Base-by-base conservation (phyloP, 306 rosid genomes). In the Trifolium dubium region DNA sequence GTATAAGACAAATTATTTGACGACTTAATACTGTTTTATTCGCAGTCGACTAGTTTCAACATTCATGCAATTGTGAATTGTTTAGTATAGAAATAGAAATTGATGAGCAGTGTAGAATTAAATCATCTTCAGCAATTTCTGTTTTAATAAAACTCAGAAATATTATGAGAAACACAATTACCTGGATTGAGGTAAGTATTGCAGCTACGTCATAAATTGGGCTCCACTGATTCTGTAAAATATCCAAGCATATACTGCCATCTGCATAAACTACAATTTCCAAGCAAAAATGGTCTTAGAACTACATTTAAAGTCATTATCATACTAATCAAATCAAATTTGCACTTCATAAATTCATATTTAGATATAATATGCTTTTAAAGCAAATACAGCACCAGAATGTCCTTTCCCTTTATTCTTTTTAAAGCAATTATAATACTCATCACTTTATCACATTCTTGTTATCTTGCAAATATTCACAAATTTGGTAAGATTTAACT, bases 141-240 rank as follows among this genome's bases (percentile, higher is more conserved):
- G 1, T 32, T 55, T 76, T 10, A 1, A 44, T 66, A 61, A 71
- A 75, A 49, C 51, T 69, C 67, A 34, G 55, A 64, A 69, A 68
- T 54, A 76, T 50, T 19, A 73, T 55, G 75, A 10, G 34, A 69
- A 54, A 28, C 31, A 61, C 67, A 69, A 34, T 73, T 89, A 91
- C 99, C 99, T 91, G 97, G 70, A 94, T 92, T 69, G 99, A 94
- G 65, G 99, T 94, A 55, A 94, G 99, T 72, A 94, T 89, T 65
- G 99, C 97, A 74, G 97, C 99, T 2, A 89, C 99, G 75, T 94
- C 99, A 71, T 94, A 94, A 50, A 94, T 94, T 34, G 99, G 99
- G 73, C 97, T 94, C 98, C 98, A 94, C 34, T 94, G 96, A 79
- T 91, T 94, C 84, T 94, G 98, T 59, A 94, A 86, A 79, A 92